Evolutionary conservation across 2,329 filamentous ascomycete genomes (phyloP).

Genomic region (Fusarium luffae): DNA sequence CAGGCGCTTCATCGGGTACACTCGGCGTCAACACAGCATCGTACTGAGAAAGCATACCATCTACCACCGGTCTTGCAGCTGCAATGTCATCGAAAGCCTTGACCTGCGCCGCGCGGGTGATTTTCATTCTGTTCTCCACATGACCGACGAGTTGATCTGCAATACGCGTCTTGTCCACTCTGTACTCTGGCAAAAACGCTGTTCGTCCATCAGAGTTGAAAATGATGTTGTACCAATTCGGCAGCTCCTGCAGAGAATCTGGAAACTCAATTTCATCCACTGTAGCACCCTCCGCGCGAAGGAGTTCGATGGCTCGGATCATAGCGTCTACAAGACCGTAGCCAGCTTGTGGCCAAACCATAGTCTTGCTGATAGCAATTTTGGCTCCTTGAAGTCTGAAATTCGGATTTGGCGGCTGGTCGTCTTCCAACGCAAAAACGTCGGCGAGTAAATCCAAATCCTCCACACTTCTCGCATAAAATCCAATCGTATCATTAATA

Average conservation of each 20-base stretch:
- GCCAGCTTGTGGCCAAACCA: constrained; percentile 58
- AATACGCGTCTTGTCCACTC: constrained; percentile 56
- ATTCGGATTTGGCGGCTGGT: constrained; percentile 47
- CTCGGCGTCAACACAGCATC: constrained; percentile 67
- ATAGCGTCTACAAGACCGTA: constrained; percentile 53
- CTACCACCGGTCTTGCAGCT: constrained; percentile 61
- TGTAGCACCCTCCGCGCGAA: constrained; percentile 57
- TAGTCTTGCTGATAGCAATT: constrained; percentile 63
- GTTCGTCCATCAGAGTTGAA: constrained; percentile 61
- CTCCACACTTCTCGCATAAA: constrained; percentile 62
- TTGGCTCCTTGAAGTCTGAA: constrained; percentile 55
- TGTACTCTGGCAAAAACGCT: constrained; percentile 64
- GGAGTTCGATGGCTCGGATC: constrained; percentile 49
- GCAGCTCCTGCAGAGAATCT: constrained; percentile 50
- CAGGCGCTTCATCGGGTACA: constrained; percentile 66
- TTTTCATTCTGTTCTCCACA: constrained; percentile 58
- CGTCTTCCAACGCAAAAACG: constrained; percentile 63
- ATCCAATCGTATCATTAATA: constrained; percentile 69
- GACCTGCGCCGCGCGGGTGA: constrained; percentile 58
- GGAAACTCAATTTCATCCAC: constrained; percentile 64
- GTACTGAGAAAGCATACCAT: constrained; percentile 60
- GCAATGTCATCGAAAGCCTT: constrained; percentile 64
- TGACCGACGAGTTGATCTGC: constrained; percentile 54
- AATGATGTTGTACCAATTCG: constrained; percentile 56
- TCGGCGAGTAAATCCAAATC: constrained; percentile 67